These are phyloP conservation scores for Aureobasidium sp. DNA, from an alignment of 2,329 filamentous ascomycete species.

Conservation along the genomic window DNA sequence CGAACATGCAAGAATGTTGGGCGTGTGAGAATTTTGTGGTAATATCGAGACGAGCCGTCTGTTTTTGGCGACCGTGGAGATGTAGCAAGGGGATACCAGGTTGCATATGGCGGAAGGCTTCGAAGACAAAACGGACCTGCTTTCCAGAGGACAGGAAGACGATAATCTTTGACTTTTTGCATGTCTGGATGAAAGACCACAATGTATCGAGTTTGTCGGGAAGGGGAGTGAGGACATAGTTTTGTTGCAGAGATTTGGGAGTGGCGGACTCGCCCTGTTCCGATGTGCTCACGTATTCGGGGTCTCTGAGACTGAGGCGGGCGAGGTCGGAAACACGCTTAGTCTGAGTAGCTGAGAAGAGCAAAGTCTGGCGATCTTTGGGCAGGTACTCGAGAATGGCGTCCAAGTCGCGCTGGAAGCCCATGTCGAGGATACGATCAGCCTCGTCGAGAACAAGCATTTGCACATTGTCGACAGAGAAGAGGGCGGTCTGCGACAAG, in stretches of 20 bases:
- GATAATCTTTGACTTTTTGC: conserved; percentile 88
- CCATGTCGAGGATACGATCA: conserved; percentile 96
- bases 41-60: conserved; percentile 79
- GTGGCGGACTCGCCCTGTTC: conserved; percentile 74
- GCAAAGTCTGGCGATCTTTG: conserved; percentile 75
- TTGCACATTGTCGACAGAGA: conserved; percentile 85
- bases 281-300: conserved; percentile 92
- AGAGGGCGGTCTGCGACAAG: conserved; percentile 82
- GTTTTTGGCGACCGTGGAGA: conserved; percentile 89
- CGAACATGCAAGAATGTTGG: conserved; percentile 82
- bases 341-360: conserved; percentile 95
- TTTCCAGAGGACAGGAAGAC: conserved; percentile 95
- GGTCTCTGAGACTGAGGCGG: conserved; percentile 76
- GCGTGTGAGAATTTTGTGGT: conserved; percentile 74
- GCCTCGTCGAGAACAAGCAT: conserved; percentile 93
- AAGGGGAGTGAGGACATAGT: conserved; percentile 80
- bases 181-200: conserved; percentile 85
- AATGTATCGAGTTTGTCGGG: conserved; percentile 85
- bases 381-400: conserved; percentile 90
- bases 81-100: conserved; percentile 91
- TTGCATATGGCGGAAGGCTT: conserved; percentile 85
- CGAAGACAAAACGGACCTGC: conserved; percentile 92
- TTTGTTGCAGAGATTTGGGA: conserved; percentile 76
- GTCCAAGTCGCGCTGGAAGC: conserved; percentile 84
- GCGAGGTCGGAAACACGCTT: conserved; percentile 90